phyloP scores from a whole-genome alignment of 73 alveolate species.

The Loxodes magnus region DNA sequence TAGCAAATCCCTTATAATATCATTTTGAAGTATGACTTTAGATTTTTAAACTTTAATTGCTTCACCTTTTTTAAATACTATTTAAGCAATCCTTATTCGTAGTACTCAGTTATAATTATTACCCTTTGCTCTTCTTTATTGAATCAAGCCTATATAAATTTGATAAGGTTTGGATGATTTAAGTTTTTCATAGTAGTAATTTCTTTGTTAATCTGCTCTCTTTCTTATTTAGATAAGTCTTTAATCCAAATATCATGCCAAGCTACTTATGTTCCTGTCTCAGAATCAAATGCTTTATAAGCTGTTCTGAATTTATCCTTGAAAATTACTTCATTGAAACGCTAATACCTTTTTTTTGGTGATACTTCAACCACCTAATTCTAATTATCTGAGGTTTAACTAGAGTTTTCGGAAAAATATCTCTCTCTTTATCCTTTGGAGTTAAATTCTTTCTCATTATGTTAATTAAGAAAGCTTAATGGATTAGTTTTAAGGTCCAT shows the following conservation, averaged over 20 bases:
- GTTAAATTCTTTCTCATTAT: too few relatives aligned
- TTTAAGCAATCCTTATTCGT: conserved; percentile 86
- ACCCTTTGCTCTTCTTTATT: conserved; percentile 80
- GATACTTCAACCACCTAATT: conserved; percentile 1
- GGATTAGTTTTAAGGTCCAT: too few relatives aligned
- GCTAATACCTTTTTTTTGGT: conserved; percentile 3
- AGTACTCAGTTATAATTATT: conserved; percentile 91
- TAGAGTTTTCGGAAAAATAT: too few relatives aligned
- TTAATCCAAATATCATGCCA: conserved; percentile 65
- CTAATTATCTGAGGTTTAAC: background rate
- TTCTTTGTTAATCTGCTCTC: conserved; percentile 79
- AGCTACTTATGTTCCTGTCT: conserved; percentile 94
- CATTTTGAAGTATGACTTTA: conserved; percentile 83
- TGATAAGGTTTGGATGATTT: conserved; percentile 89
- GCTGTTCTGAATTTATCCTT: conserved; percentile 91
- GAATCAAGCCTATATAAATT: conserved; percentile 89
- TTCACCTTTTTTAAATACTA: conserved; percentile 67
- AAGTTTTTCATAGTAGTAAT: conserved; percentile 71
- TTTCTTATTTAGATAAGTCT: conserved; percentile 42
- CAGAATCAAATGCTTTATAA: conserved; percentile 88
- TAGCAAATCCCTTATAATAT: conserved; percentile 80
- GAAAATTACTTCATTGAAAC: conserved; percentile 84
- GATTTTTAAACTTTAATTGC: conserved; percentile 63
- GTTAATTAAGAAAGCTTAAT: too few relatives aligned
- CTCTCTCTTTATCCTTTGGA: too few relatives aligned